Conservation (phyloP, 257 asterid genomes). For the Lycium ferocissimum region DNA sequence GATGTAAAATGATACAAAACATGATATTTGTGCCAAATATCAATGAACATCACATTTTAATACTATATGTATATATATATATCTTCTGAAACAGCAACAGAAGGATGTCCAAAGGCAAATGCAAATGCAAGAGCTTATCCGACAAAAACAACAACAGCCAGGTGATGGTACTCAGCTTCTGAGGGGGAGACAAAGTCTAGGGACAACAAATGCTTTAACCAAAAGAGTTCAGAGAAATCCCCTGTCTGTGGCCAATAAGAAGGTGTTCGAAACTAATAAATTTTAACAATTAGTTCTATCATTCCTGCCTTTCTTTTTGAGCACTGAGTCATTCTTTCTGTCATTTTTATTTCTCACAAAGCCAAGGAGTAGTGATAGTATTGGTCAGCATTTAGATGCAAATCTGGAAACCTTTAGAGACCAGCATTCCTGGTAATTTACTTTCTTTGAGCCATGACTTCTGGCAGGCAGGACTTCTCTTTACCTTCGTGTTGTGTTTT, state of each 20-base stretch:
- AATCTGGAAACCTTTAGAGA: slow-evolving; percentile 27
- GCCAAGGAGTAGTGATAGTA: slow-evolving; percentile 19
- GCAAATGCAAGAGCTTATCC: slow-evolving; percentile 34
- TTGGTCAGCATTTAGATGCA: slow-evolving; percentile 24
- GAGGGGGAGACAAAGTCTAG: slow-evolving; percentile 30
- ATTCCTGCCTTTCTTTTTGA: neutral
- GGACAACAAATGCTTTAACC: no score
- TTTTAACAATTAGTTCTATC: neutral
- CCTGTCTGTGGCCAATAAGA: slow-evolving; percentile 25
- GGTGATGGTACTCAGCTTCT: slow-evolving; percentile 29
- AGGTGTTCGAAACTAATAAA: slow-evolving; percentile 30
- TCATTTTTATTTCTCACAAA: slow-evolving; percentile 13
- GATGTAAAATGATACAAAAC: no score
- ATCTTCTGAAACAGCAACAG: no score
- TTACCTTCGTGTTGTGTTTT: neutral
- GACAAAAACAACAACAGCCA: slow-evolving; percentile 34
- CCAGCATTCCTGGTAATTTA: slow-evolving; percentile 34
- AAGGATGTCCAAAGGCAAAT: slow-evolving; percentile 33
- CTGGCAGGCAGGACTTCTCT: neutral
- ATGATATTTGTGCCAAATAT: slow-evolving; percentile 21
- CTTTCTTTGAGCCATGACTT: neutral
- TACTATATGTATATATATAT: no score
- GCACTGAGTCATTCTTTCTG: neutral
- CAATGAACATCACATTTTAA: slow-evolving; percentile 28
- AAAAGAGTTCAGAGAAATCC: slow-evolving; percentile 19